Conservation (phyloP, 2,329 filamentous ascomycete species). For the Xylariaceae sp. region DNA sequence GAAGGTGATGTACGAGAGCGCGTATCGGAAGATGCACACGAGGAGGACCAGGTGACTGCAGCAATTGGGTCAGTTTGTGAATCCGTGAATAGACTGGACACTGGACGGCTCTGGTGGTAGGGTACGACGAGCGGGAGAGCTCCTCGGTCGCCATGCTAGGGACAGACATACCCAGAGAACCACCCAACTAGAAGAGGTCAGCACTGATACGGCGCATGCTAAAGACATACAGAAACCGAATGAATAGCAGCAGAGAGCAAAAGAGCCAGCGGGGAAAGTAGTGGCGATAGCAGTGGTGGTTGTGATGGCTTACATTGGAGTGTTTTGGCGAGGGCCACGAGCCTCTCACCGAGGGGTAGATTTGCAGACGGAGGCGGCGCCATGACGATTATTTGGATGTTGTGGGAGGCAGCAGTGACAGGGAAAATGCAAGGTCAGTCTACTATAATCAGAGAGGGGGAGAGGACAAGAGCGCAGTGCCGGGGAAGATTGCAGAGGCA, state of each 20-base stretch:
- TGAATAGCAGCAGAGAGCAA: no score
- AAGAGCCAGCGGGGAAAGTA: no score
- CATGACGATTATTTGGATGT: slow-evolving; percentile 40
- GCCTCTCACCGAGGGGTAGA: slow-evolving; percentile 68
- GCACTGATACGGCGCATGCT: no score
- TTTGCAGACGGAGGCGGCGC: slow-evolving; percentile 69
- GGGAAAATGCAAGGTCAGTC: no score
- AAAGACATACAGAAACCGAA: no score
- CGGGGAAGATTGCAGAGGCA: no score
- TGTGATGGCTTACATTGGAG: slow-evolving; percentile 68
- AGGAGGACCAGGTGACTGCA: slow-evolving; percentile 81
- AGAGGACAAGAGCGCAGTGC: no score
- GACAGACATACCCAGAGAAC: slow-evolving; percentile 69
- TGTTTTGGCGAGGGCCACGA: slow-evolving; percentile 77
- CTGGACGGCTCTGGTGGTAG: neutral
- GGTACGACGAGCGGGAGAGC: slow-evolving; percentile 6
- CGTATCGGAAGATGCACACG: slow-evolving; percentile 76
- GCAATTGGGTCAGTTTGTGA: slow-evolving; percentile 6
- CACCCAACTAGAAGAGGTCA: slow-evolving; percentile 57
- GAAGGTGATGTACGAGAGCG: slow-evolving; percentile 81
- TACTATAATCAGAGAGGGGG: no score
- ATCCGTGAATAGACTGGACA: no score
- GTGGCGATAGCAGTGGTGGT: no score
- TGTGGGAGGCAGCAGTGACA: no score
- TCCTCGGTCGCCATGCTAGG: slow-evolving; percentile 1